Conservation (phyloP, 2,329 filamentous ascomycete species). For the Ceratocystiopsis sp. region DNA sequence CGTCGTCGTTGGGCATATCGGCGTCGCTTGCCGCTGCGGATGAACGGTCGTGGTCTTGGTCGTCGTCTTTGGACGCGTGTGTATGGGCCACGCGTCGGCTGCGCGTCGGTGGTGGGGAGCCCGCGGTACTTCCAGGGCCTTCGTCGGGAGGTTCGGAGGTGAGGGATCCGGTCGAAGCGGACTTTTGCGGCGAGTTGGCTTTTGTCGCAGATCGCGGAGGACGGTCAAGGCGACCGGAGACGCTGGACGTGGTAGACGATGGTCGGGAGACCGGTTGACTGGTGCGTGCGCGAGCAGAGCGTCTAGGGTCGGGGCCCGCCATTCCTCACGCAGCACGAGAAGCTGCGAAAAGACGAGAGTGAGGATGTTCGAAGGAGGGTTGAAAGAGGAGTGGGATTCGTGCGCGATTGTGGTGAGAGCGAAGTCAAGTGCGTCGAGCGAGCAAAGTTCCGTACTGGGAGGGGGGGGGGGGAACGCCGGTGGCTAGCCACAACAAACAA, state of each 20-base stretch:
- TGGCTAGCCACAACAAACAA: too few relatives aligned
- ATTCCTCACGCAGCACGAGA: slow-evolving; percentile 17
- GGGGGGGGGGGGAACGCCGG: neutral
- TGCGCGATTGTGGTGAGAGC: too few relatives aligned
- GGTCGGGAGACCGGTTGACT: slow-evolving; percentile 61
- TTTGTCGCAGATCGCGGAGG: slow-evolving; percentile 33
- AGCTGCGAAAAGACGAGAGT: neutral
- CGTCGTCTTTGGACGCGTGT: slow-evolving; percentile 12
- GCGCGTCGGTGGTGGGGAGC: slow-evolving; percentile 52
- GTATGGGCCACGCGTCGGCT: slow-evolving; percentile 25
- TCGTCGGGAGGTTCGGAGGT: slow-evolving; percentile 55
- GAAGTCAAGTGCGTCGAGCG: too few relatives aligned
- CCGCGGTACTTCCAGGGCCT: slow-evolving; percentile 11
- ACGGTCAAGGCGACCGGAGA: slow-evolving; percentile 56
- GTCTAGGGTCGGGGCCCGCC: slow-evolving; percentile 55
- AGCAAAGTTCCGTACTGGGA: too few relatives aligned
- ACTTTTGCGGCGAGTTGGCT: slow-evolving; percentile 56
- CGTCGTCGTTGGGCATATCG: slow-evolving; percentile 46
- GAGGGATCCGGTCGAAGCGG: slow-evolving; percentile 54
- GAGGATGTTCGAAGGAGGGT: neutral
- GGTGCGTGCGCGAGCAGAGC: slow-evolving; percentile 78
- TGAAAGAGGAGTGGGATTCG: neutral
- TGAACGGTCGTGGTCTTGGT: slow-evolving; percentile 37
- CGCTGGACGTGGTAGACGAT: slow-evolving; percentile 61
- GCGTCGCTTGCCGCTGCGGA: slow-evolving; percentile 22